These are phyloP conservation scores for Fusarium subtropicale DNA, from an alignment of 2,329 filamentous ascomycete species.

Conservation along the genomic window DNA sequence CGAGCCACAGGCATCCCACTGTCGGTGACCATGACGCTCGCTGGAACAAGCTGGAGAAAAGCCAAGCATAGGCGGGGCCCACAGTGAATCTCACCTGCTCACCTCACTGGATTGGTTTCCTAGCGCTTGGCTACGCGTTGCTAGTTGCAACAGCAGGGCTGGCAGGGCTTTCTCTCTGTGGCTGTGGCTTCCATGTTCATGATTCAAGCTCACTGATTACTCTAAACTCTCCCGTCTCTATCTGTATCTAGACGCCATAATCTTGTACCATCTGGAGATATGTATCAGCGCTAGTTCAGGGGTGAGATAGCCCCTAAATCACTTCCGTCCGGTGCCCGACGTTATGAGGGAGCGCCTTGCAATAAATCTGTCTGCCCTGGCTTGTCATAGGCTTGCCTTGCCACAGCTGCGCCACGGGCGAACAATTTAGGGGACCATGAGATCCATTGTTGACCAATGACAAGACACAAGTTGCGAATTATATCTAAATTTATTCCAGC, in stretches of 20 bases:
- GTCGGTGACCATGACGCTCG: conserved; percentile 32
- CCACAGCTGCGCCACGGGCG: conserved; percentile 38
- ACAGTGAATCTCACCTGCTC: conserved; percentile 1
- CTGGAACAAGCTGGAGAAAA: conserved; percentile 6
- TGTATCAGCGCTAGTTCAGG: conserved; percentile 16
- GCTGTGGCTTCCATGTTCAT: conserved; percentile 18
- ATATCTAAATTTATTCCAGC: conserved; percentile 28
- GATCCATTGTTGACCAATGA: conserved; percentile 22
- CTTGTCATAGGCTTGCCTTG: conserved; percentile 8
- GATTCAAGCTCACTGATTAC: neutral
- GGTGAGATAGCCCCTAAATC: neutral
- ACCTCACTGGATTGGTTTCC: neutral
- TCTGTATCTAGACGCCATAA: neutral
- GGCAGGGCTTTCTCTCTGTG: conserved; percentile 24
- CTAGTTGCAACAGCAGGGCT: conserved; percentile 36
- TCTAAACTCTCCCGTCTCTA: neutral
- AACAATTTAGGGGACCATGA: conserved; percentile 15
- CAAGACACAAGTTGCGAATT: neutral
- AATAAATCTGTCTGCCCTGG: neutral
- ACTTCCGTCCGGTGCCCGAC: neutral
- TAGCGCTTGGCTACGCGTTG: conserved; percentile 38
- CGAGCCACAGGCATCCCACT: conserved; percentile 13
- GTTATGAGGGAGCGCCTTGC: neutral
- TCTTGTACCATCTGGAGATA: neutral
- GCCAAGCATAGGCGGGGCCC: conserved; percentile 6